Evolutionary conservation across 2,329 filamentous ascomycete genomes (phyloP).

Genomic region (Xylariaceae sp.): DNA sequence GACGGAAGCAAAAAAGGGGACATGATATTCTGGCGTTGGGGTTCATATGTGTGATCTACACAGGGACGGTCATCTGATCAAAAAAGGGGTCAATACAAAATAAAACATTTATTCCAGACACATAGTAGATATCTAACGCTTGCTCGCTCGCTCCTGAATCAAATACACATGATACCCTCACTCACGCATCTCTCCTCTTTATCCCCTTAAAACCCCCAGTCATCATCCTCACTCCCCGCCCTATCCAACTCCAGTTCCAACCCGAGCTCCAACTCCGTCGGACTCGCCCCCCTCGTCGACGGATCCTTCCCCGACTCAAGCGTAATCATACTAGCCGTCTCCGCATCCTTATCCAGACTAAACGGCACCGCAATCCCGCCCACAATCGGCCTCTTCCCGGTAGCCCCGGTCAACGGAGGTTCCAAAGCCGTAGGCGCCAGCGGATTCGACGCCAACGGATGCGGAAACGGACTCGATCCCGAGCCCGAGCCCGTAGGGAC

Average conservation of each 20-base stretch:
- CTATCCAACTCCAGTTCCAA: not conserved
- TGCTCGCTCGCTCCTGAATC: not conserved
- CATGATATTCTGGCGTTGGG: not conserved
- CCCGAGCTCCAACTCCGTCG: constrained; percentile 25
- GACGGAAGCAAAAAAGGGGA: not conserved
- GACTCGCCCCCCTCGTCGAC: constrained; percentile 31
- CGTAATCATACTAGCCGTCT: constrained; percentile 67
- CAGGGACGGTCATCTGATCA: too few species aligned
- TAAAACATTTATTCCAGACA: not conserved
- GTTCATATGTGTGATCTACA: not conserved
- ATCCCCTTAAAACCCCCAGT: not conserved
- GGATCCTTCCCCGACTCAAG: constrained; percentile 43
- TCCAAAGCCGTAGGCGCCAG: constrained; percentile 32
- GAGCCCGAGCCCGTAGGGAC: constrained; percentile 25
- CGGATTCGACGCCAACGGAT: not conserved
- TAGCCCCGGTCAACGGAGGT: constrained; percentile 45
- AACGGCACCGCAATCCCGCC: constrained; percentile 70
- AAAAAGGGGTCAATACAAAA: not conserved
- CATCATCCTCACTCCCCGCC: not conserved
- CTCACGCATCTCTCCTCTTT: not conserved
- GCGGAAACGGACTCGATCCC: constrained; percentile 29
- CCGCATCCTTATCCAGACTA: constrained; percentile 57
- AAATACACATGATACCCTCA: too few species aligned
- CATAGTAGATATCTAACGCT: not conserved
- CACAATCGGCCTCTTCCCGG: constrained; percentile 60